Evolutionary conservation across 805 yeast species (phyloP), one percentile per base, ranked within the genome.

Genomic region (Metschnikowia noctiluminum): DNA sequence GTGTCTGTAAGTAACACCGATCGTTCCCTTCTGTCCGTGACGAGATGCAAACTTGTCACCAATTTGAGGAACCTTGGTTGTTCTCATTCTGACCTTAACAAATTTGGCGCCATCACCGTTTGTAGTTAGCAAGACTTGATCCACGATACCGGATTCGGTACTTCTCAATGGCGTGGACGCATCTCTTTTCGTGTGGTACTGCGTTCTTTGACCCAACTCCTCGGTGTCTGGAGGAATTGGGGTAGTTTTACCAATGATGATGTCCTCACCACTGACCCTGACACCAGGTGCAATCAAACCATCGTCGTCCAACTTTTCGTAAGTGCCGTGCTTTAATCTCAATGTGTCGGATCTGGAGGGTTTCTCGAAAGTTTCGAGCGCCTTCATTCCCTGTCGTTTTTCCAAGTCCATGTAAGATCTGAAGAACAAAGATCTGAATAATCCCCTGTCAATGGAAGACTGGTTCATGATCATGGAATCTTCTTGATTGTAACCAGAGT

Each of bases 391-490:
- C 62, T 90, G 92, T 67, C 97, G 84, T 71, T 96, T 88, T 68
- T 94, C 99, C 71, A 92, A 96, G 68, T 94, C 99, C 96, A 92
- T 91, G 68, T 94, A 94, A 1, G 98, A 89, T 69, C 99, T 81
- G 78, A 91, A 94, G 74, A 92, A 94, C 64, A 94, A 77, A 10
- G 97, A 90, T 71, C 99, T 79, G 78, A 94, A 94, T 61, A 94
- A 75, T 48, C 99, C 99, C 63, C 98, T 79, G 70, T 94, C 99
- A 65, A 94, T 94, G 35, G 96, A 88, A 10, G 96, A 86, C 76
- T 94, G 99, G 69, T 94, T 94, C 99, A 94, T 94, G 75, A 94
- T 94, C 94, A 94, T 89, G 38, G 99, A 94, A 86, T 94, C 99
- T 86, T 94, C 99, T 78, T 94, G 99, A 71, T 94, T 94, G 72